Evolutionary conservation across 2,329 filamentous ascomycete genomes (phyloP).

Genomic region (Trichophaea hybrida): DNA sequence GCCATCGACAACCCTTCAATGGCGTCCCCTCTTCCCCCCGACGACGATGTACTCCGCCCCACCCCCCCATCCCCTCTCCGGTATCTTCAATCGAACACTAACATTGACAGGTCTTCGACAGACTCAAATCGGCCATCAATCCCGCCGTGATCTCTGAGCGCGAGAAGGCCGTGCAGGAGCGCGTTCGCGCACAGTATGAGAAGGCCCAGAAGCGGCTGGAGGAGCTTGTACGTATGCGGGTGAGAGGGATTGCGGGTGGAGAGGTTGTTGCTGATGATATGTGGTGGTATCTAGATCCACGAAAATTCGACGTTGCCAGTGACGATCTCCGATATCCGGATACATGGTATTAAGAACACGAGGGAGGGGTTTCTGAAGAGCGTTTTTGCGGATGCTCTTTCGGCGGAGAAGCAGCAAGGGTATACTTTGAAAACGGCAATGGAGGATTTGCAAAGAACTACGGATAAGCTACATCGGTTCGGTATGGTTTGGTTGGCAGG

Average conservation of each 20-base stretch:
- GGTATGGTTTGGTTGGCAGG: slow-evolving; percentile 39
- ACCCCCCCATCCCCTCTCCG: background rate
- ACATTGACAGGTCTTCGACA: slow-evolving; percentile 42
- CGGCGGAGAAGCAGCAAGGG: slow-evolving; percentile 47
- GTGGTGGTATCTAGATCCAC: slow-evolving; percentile 46
- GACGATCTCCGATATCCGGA: slow-evolving; percentile 68
- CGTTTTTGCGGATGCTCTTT: slow-evolving; percentile 63
- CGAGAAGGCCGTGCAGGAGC: slow-evolving; percentile 46
- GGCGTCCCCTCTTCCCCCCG: background rate
- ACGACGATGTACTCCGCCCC: background rate
- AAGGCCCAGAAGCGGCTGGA: slow-evolving; percentile 49
- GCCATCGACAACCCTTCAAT: background rate
- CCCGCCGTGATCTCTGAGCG: slow-evolving; percentile 45
- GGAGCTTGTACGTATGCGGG: slow-evolving; percentile 42
- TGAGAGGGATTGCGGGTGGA: background rate
- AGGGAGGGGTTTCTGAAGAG: slow-evolving; percentile 68
- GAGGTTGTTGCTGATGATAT: slow-evolving; percentile 1
- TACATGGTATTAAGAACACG: slow-evolving; percentile 74
- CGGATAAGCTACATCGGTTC: slow-evolving; percentile 63
- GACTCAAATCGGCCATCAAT: slow-evolving; percentile 44
- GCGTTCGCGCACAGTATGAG: slow-evolving; percentile 43
- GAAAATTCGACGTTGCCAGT: slow-evolving; percentile 77
- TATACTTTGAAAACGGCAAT: slow-evolving; percentile 74
- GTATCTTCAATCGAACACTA: too few relatives aligned
- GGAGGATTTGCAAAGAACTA: slow-evolving; percentile 52